Evolutionary conservation across 2,329 filamentous ascomycete species (phyloP), one percentile per base, ranked within the genome.

Genomic region (Phialophora expanda): DNA sequence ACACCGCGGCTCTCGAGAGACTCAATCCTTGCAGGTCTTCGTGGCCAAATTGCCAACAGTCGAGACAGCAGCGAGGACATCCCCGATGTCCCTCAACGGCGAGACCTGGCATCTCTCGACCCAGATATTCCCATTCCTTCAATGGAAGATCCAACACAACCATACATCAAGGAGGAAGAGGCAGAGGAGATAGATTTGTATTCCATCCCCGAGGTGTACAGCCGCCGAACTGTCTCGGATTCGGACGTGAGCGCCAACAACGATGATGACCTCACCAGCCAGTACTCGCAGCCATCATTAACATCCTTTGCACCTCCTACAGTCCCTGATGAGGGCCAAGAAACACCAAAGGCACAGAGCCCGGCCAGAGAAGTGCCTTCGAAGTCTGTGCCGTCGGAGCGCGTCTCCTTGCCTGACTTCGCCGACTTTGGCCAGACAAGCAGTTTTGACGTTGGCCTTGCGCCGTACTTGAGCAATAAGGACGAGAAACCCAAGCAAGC

Each of bases 81-180:
- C 28, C 4, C 34, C 9, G 66, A 63, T 9, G 28, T 20, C n/a
- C 30, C 60, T 20, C 70, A 80, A 59, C 58, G 38, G 38, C 38
- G 61, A 58, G 46, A 65, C 34, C 51, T 56, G 53, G 46, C 57
- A 61, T 56, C 69, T 9, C 84, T 92, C 66, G 93, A 98, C 75
- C 94, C 94, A 6, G 94, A 98, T 76, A 86, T 95, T 48, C 91
- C 94, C 0, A 92, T 97, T 71, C 93, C 92, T 22, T 96, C 92
- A 41, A 89, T 92, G 14, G 94, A 97, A 78, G 88, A 88, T 70
- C 71, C 70, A 3, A 73, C 70, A 8, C 67, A 69, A 17, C 63
- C 50, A 8, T 65, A 38, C 20, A 88, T 93, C 74, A 91, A 90
- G 72, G 84, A 89, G 73, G 81, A 83, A 24, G 79, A 81, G 30